Evolutionary conservation across 768 basidiomycete genomes (phyloP).

Genomic region (Gloeostereum incarnatum): DNA sequence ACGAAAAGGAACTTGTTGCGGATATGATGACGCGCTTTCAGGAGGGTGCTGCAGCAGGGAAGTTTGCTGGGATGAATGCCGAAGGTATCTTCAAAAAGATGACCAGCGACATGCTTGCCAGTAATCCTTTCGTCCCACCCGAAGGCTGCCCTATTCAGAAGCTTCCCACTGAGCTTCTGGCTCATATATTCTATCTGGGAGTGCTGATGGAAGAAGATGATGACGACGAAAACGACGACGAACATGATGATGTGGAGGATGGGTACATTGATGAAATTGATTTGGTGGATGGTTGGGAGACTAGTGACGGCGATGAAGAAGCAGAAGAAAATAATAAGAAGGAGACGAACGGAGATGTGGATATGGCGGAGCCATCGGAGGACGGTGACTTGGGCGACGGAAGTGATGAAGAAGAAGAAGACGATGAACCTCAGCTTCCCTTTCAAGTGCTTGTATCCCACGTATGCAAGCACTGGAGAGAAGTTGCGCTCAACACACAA

Average conservation of each 20-base stretch:
- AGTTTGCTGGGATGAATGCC: conserved; percentile 16
- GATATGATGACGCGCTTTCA: no score
- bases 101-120: conserved; percentile 24
- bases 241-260: conserved; percentile 17
- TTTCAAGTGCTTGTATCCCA: conserved; percentile 30
- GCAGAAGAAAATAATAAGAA: conserved; percentile 19
- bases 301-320: conserved; percentile 17
- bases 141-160: conserved; percentile 39
- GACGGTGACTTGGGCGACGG: conserved; percentile 12
- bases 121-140: conserved; percentile 42
- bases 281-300: conserved; percentile 16
- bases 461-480: conserved; percentile 32
- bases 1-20: not conserved
- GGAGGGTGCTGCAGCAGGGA: no score
- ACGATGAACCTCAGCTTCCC: conserved; percentile 14
- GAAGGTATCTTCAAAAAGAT: conserved; percentile 23
- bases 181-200: conserved; percentile 44
- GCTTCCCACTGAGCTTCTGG: conserved; percentile 48
- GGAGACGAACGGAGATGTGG: conserved; percentile 13
- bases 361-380: conserved; percentile 11
- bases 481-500: conserved; percentile 22
- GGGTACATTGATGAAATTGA: not conserved
- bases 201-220: conserved; percentile 20
- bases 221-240: conserved; percentile 25
- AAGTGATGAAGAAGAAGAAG: conserved; percentile 11